phyloP scores from a whole-genome alignment of 164 flowering plant species.

The Kalanchoe fedtschenkoi region DNA sequence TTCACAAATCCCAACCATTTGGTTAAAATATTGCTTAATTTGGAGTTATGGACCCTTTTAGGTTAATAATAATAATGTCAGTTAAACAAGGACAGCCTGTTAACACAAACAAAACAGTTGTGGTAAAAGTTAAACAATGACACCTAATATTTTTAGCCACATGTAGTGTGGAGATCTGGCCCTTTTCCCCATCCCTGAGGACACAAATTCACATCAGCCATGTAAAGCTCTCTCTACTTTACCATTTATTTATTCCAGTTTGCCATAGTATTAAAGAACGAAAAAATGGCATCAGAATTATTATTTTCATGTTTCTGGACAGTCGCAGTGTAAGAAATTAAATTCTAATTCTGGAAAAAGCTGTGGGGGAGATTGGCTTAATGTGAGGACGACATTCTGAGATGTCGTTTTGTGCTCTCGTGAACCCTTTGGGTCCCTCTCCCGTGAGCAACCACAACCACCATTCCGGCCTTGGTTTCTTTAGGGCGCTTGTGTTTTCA shows the following conservation, averaged over 20 bases:
- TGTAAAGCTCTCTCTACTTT: too few relatives aligned
- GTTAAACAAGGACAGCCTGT: neutral
- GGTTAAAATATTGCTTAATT: too few relatives aligned
- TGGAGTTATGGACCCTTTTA: too few relatives aligned
- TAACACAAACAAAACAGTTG: neutral
- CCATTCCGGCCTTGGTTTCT: neutral
- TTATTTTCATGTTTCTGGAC: too few relatives aligned
- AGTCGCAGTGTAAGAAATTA: neutral
- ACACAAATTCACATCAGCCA: too few relatives aligned
- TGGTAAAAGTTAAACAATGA: neutral
- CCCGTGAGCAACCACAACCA: neutral
- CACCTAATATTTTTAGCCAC: neutral
- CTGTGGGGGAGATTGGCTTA: neutral
- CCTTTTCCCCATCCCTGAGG: too few relatives aligned
- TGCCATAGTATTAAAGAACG: too few relatives aligned
- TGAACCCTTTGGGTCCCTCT: constrained; percentile 2
- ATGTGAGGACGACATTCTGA: neutral
- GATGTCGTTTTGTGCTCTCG: constrained; percentile 1
- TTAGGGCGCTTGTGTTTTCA: too few relatives aligned
- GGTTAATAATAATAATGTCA: too few relatives aligned
- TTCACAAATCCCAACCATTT: too few relatives aligned
- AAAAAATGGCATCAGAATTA: too few relatives aligned
- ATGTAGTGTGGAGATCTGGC: neutral
- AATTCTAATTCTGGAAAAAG: neutral
- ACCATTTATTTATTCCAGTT: too few relatives aligned